Base-by-base conservation (phyloP, 192 early-diverging fungal species). In the Coemansia asiatica region DNA sequence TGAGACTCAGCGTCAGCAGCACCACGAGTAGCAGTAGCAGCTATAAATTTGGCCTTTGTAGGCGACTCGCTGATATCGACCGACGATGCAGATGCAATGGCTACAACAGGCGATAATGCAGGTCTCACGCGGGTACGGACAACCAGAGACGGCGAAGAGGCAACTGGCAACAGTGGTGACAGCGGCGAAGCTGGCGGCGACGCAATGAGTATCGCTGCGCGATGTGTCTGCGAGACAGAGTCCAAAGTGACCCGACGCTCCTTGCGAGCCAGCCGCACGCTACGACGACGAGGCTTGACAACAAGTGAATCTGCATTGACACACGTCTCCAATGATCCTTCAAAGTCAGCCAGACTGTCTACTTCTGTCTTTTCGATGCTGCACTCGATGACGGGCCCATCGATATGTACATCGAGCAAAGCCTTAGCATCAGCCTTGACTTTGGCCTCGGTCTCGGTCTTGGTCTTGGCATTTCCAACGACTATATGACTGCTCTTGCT, bases 271-370 rank as follows among this genome's bases (percentile, higher is more conserved):
- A 61, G 59, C n/a, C 61, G 21, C 40, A 79, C 63, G 35, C 76
- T 69, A 48, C 69, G 70, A 16, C 75, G 69, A 0, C 70, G 55
- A 4, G 66, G 61, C 40, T 10, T 44, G 29, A 44, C 40, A 44
- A 44, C 40, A 13, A 44, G 12, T 5, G 40, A 8, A 12, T 44
- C 40, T 2, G 40, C 40, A 33, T 33, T 33, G 8, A 33, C 31
- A 33, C 31, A 6, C 8, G 31, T 33, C n/a, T n/a, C n/a, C n/a
- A n/a, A n/a, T n/a, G n/a, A n/a, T n/a, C n/a, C n/a, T n/a, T n/a
- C n/a, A n/a, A n/a, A n/a, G n/a, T n/a, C n/a, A n/a, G n/a, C n/a
- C n/a, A n/a, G n/a, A n/a, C n/a, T n/a, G n/a, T n/a, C n/a, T n/a
- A n/a, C n/a, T n/a, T n/a, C n/a, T n/a, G n/a, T n/a, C n/a, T n/a